Base-by-base conservation (phyloP, 192 early-diverging fungal genomes). In the Coemansia brasiliensis region DNA sequence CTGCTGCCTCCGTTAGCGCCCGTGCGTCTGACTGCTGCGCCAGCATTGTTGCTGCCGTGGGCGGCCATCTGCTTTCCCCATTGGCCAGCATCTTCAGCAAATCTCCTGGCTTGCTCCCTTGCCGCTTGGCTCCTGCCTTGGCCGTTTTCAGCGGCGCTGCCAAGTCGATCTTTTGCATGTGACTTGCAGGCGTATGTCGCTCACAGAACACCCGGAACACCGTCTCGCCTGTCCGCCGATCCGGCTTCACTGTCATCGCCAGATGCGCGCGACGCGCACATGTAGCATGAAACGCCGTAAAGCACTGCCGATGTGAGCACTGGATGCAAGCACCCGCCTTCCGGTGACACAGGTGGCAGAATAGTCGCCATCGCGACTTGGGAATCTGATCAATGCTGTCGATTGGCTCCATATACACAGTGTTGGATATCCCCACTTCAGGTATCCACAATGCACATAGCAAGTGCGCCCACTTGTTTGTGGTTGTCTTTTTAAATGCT, bases 401-500 rank as follows among this genome's bases (percentile, higher is more conserved):
- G 52, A 99, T 92, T 0, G 97, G 97, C 59, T 99, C 97, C 97
- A 99, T 99, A 61, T 94, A 93, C 2, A 90, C 92, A 7, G 86
- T 68, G 69, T 99, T 99, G 27, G 87, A 83, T 8, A 97, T 82
- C 6, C 80, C 77, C 26, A 90, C 90, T 73, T 98, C 97, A 8
- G 97, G 97, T 40, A 99, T 97, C 93, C 93, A 99, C 62, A 94
- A 83, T 0, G 96, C 92, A 62, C 97, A 99, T 13, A 95, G 76
- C 22, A 98, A 69, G 74, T 99, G 97, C 3, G 89, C 95, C 97
- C 97, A 99, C 43, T 88, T 84, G 73, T 92, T 93, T 22, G 84
- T 86, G 9, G 83, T 92, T 0, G 96, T 98, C 70, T 97, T 92
- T 50, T 99, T 99, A 60, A 98, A 94, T 0, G 97, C 97, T 1